phyloP scores from a whole-genome alignment of 306 rosid genomes.

The Gastrolobium villosum region DNA sequence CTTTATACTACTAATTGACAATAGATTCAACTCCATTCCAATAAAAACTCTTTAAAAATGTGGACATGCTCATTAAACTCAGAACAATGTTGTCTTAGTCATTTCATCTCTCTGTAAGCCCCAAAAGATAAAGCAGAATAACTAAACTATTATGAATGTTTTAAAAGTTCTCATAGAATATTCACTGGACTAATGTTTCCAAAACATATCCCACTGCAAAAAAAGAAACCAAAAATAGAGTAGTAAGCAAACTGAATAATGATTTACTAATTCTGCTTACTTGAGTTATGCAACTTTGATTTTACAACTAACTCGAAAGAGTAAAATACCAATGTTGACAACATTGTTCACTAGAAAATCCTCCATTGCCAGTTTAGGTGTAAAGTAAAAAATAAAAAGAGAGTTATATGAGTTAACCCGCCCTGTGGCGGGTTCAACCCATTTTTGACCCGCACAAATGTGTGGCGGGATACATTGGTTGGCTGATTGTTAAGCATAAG shows the following conservation, averaged over 20 bases:
- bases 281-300: conserved; percentile 66
- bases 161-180: neutral
- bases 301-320: conserved; percentile 79
- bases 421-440: too few relatives aligned
- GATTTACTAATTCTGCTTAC: conserved; percentile 53
- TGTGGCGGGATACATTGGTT: too few relatives aligned
- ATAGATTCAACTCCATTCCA: conserved; percentile 25
- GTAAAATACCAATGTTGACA: too few relatives aligned
- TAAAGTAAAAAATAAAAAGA: too few relatives aligned
- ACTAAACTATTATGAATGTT: neutral
- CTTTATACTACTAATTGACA: neutral
- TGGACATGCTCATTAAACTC: neutral
- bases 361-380: too few relatives aligned
- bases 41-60: neutral
- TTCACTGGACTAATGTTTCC: neutral
- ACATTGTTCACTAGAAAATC: too few relatives aligned
- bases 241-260: conserved; percentile 12
- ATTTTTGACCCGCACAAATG: too few relatives aligned
- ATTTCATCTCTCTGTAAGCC: neutral
- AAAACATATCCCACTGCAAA: neutral
- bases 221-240: conserved; percentile 25
- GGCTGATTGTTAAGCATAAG: too few relatives aligned
- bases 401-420: too few relatives aligned
- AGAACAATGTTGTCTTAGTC: neutral
- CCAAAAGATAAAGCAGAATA: neutral